Percentiles rank a stretch among this genome's conserved stretches.
phyloP scores from a whole-genome alignment of 2,329 filamentous ascomycete species.

The Colletotrichum sojae region DNA sequence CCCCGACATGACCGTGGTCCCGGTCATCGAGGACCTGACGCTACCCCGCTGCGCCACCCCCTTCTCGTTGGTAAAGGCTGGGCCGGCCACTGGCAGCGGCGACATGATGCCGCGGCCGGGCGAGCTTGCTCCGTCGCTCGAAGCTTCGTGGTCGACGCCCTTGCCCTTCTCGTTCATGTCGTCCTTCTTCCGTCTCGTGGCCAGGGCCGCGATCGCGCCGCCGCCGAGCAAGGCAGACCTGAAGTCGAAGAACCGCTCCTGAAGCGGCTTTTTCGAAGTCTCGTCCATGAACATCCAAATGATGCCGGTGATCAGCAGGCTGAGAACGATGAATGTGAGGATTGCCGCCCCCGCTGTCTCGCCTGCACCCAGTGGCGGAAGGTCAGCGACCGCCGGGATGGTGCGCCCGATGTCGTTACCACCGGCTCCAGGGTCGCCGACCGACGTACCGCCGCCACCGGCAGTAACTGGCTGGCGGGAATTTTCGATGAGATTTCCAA shows the following conservation, averaged over 20 bases:
- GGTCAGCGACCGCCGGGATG: slow-evolving; percentile 48
- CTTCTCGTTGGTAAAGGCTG: not conserved
- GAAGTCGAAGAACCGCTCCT: slow-evolving; percentile 51
- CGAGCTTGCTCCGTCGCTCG: slow-evolving; percentile 28
- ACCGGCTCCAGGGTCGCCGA: slow-evolving; percentile 61
- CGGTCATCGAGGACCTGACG: slow-evolving; percentile 28
- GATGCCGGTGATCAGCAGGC: slow-evolving; percentile 67
- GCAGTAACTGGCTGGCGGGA: slow-evolving; percentile 57
- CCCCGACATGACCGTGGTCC: slow-evolving; percentile 13
- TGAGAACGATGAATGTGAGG: slow-evolving; percentile 70
- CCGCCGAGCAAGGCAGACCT: slow-evolving; percentile 30
- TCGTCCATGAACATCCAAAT: slow-evolving; percentile 66
- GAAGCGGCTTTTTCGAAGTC: slow-evolving; percentile 50
- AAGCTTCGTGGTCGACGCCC: slow-evolving; percentile 22
- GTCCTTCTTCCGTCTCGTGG: slow-evolving; percentile 6
- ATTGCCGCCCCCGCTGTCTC: slow-evolving; percentile 80
- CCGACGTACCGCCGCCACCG: slow-evolving; percentile 70
- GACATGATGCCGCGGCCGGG: slow-evolving; percentile 15
- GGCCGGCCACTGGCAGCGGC: slow-evolving; percentile 3
- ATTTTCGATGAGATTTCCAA: slow-evolving; percentile 70
- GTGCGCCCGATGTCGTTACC: slow-evolving; percentile 61
- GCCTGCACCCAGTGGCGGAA: slow-evolving; percentile 56
- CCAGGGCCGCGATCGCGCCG: slow-evolving; percentile 24
- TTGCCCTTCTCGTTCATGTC: slow-evolving; percentile 41
- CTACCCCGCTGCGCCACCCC: slow-evolving; percentile 11